Evolutionary conservation across 768 basidiomycete genomes (phyloP), one percentile per base, ranked within the genome.

Genomic region (Antrodiella citrinella): DNA sequence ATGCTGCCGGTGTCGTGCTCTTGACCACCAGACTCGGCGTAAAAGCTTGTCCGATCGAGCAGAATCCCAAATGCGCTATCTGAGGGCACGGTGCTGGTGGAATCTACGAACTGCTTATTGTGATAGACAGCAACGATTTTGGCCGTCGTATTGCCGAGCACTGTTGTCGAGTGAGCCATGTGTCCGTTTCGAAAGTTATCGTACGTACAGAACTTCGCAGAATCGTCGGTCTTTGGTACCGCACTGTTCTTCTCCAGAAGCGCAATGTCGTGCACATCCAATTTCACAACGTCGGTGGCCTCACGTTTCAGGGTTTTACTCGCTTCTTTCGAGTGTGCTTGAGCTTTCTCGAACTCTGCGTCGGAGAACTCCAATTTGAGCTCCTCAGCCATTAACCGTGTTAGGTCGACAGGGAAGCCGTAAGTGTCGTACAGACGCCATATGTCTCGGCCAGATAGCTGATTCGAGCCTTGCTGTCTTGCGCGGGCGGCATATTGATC

Each of bases 341-440:
- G 88, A 7, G 96, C 96, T 55, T 78, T 78, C 57, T 91, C 91
- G 59, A 97, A 95, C 58, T 94, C 93, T 44, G 73, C 72, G 56
- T 94, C 84, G 62, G 97, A 92, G 59, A 98, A 78, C 4, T 71
- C 74, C 41, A 99, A 72, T 2, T 84, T 85, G 23, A 91, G 71
- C 62, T 99, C 96, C 65, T 94, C 90, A 3, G 96, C 96, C 96
- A 99, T 98, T 51, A 99, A 74, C 45, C 86, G 83, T 1, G 96
- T 99, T 45, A 99, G 71, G 63, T 99, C 96, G 39, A 91, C 92
- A 0, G 96, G 96, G 73, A 99, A 99, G 46, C 96, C 96, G 63
- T 89, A 99, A 1, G 96, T 98, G 64, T 99, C 96, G 64, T 98
- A 98, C 46, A 99, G 68, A 22, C 90, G 79, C 96, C 96, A 99